phyloP scores from a whole-genome alignment of 2,329 filamentous ascomycete species.

The Penicillium sp. region DNA sequence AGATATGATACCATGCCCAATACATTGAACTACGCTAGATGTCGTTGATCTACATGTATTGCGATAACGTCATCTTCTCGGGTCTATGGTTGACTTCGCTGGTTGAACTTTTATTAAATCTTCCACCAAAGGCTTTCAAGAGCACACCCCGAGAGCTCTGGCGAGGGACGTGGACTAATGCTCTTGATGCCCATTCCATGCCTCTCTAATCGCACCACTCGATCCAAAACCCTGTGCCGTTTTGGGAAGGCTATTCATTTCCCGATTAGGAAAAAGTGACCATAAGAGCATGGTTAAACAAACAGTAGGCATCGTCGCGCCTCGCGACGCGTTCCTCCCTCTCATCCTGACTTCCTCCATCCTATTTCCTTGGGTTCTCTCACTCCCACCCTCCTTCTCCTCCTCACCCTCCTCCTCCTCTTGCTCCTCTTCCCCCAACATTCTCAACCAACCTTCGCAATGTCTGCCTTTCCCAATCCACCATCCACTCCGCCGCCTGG shows the following conservation, averaged over 20 bases:
- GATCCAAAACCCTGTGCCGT: neutral
- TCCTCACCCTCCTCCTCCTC: too few relatives aligned
- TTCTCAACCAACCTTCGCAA: neutral
- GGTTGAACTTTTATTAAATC: neutral
- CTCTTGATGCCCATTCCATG: neutral
- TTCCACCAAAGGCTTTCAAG: neutral
- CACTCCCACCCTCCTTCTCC: neutral
- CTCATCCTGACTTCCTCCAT: neutral
- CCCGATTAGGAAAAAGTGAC: neutral
- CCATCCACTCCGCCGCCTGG: neutral
- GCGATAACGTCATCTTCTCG: neutral
- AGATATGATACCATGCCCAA: neutral
- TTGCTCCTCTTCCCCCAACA: neutral
- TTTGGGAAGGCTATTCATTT: neutral
- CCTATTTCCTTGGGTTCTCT: neutral
- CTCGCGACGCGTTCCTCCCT: neutral
- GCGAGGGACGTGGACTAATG: neutral
- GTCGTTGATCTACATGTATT: neutral
- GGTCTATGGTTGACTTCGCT: neutral
- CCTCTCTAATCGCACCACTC: neutral
- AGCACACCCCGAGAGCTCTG: neutral
- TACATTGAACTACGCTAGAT: neutral
- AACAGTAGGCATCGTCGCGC: neutral
- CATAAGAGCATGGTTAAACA: neutral
- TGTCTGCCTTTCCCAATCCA: neutral